Base-by-base conservation (phyloP, 2,329 filamentous ascomycete genomes). In the Fusarium secorum region DNA sequence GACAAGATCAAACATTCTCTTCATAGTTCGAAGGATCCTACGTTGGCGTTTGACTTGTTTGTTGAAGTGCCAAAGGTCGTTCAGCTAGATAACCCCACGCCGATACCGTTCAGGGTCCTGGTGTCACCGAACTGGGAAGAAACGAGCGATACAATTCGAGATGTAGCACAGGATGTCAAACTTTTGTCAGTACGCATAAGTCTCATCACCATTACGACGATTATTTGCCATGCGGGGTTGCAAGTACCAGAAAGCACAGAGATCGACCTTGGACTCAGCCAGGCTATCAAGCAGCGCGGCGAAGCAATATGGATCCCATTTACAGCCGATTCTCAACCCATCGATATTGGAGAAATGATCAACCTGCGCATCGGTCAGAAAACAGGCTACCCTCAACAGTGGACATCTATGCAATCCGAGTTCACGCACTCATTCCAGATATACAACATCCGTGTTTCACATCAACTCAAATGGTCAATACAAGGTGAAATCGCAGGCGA, bases 1-100 rank as follows among this genome's bases (percentile, higher is more conserved):
- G 78, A 81, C 49, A 81, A 76, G 57, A 73, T 76, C 2, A 77
- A 76, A 13, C 76, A 77, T 36, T 52, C 81, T 5, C 78, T 83
- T 8, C 66, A 66, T 4, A 76, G 77, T 1, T 77, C 79, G 15
- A 80, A 76, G n/a, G 75, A 81, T 1, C 82, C 82, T 0, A 36
- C 53, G 2, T 75, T 82, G 4, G 33, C 26, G 0, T 82, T 77
- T 41, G 57, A 66, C 0, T 22, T 81, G 2, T 56, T 77, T 10
- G 53, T 79, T 4, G 66, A 74, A 4, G 66, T 71, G 4, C 81
- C 82, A 0, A 51, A 49, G 0, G 63, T 76, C 1, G 68, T 83
- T 11, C 79, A 80, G 24, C 70, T 81, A 0, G 75, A 75, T 1
- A 74, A 77, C 22, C 73, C 74, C 0, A 24, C 44, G 0, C 65